Base-by-base conservation (phyloP, 2,329 filamentous ascomycete species). In the Macrophomina tecta region DNA sequence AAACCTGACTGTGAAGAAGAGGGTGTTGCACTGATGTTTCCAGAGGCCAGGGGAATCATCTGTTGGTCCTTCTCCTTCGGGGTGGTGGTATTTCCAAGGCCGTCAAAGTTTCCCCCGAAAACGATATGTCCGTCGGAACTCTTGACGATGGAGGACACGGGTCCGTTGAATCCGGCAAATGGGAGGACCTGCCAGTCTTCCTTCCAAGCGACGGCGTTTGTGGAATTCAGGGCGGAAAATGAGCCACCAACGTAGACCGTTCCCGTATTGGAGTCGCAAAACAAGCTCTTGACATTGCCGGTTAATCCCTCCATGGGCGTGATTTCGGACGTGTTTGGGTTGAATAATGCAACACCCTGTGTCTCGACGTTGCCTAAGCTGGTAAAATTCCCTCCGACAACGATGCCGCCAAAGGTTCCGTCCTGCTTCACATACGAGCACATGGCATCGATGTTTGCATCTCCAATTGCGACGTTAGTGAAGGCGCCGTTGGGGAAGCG, bases 301-400 rank as follows among this genome's bases (percentile, higher is more conserved):
- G 89, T 88, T 23, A 99, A 83, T 53, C 94, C 94, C n/a, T 87
- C 80, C 46, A 97, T 80, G n/a, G 93, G 85, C 1, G 87, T 90
- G 60, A 97, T 84, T 45, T 86, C 79, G 52, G 87, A 87, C 4
- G 88, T 90, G 70, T 88, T 87, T 3, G 91, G 88, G 76, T 97
- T 88, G 80, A 94, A 93, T 55, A 96, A 78, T 30, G 94, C 95
- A 66, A 96, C 87, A 52, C 91, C 87, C 64, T 89, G 89, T 2
- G 93, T 92, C 74, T 91, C 82, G 66, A 90, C 85, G 67, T 89
- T 89, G 68, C 90, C 92, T 69, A 99, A 82, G 77, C 92, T 96
- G 38, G 95, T 98, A 77, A 99, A 99, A 81, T 98, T 98, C 56
- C 95, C 95, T 66, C 91, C 95, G 16, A 99, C 86, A 56, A 98